A percentile compares a stretch with the other conserved stretches of the same genome.
Conservation (phyloP, 106 monocot species). For the Xerophyta viscosa region DNA sequence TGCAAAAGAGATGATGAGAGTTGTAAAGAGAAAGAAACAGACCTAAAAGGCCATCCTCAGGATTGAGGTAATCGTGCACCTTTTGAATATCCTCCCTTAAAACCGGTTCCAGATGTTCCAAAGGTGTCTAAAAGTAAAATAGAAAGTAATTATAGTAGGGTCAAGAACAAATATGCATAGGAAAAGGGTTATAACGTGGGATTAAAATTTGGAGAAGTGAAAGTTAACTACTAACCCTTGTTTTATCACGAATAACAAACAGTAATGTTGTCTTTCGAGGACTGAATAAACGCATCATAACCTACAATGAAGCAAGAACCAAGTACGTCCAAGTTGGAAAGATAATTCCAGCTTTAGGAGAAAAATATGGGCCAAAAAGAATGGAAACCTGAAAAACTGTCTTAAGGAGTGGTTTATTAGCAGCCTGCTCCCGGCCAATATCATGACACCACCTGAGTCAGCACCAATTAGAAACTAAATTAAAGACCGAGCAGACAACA, state of each 20-base stretch:
- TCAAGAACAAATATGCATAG: no score
- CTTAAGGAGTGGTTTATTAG: background rate
- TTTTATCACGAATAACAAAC: constrained; percentile 74
- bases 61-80: no score
- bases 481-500: no score
- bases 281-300: constrained; percentile 66
- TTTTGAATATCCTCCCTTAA: constrained; percentile 62
- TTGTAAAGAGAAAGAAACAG: no score
- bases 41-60: no score
- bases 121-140: constrained; percentile 30
- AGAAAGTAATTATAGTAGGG: background rate
- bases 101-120: constrained; percentile 41
- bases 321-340: no score
- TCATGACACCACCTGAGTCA: background rate
- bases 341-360: no score
- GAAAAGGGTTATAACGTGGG: no score
- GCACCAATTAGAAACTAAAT: no score
- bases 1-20: no score
- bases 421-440: background rate
- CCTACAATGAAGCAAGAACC: no score
- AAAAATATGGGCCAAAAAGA: background rate
- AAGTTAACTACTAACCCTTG: constrained; percentile 30
- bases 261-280: constrained; percentile 56
- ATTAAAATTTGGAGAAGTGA: no score
- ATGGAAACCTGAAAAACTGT: background rate